Conservation (phyloP, 306 rosid species). For the Vigna reflexopilosa region DNA sequence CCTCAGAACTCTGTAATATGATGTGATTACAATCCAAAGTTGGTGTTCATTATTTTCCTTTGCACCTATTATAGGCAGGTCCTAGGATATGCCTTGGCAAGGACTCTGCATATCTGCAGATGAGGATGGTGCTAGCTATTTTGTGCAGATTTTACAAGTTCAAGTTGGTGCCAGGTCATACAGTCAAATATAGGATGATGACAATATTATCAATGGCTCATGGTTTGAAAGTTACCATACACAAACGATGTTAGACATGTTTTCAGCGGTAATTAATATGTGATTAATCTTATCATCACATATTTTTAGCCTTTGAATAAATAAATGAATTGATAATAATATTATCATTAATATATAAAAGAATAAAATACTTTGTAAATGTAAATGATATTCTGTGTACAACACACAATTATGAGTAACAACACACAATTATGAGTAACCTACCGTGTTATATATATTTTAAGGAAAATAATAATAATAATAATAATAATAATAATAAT, state of each 20-base stretch:
- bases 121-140: conserved; percentile 90
- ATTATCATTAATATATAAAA: too few relatives aligned
- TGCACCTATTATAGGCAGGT: conserved; percentile 67
- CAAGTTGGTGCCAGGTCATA: conserved; percentile 71
- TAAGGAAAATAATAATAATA: too few relatives aligned
- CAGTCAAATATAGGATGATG: conserved; percentile 85
- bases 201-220: conserved; percentile 88
- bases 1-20: background rate
- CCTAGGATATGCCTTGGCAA: conserved; percentile 93
- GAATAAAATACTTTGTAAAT: too few relatives aligned
- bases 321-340: too few relatives aligned
- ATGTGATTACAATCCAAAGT: background rate
- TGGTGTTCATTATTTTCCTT: background rate
- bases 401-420: too few relatives aligned
- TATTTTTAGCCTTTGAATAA: too few relatives aligned
- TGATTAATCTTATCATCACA: background rate
- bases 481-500: too few relatives aligned
- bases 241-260: conserved; percentile 54
- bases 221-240: conserved; percentile 77
- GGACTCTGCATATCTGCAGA: conserved; percentile 95
- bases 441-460: too few relatives aligned
- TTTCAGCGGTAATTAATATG: background rate
- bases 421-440: too few relatives aligned
- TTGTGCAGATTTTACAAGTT: conserved; percentile 88
- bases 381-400: too few relatives aligned